A percentile compares a stretch with the other conserved stretches of the same genome.
These are phyloP conservation scores for Selaginella tamariscina DNA, from an alignment of 75 land plant genomes.

Conservation along the genomic window DNA sequence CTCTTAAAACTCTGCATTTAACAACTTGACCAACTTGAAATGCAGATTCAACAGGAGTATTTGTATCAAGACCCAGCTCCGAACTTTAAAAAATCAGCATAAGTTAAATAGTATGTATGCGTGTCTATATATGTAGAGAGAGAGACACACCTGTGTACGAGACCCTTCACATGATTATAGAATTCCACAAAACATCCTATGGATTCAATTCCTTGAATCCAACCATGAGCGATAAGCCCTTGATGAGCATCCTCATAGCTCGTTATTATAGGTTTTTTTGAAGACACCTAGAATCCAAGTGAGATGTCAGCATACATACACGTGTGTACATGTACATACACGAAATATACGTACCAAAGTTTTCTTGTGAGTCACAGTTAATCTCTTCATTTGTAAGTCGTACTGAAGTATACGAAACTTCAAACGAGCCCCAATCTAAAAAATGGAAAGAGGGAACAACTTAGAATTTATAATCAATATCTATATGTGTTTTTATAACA, in stretches of 20 bases:
- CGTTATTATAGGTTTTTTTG: slow-evolving; percentile 54
- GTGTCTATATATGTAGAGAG: too few species aligned
- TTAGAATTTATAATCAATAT: too few species aligned
- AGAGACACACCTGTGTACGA: slow-evolving; percentile 77
- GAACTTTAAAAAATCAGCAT: slow-evolving; percentile 31
- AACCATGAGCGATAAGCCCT: slow-evolving; percentile 84
- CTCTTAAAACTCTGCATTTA: slow-evolving; percentile 62
- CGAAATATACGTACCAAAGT: slow-evolving; percentile 47
- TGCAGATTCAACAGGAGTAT: slow-evolving; percentile 38
- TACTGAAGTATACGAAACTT: slow-evolving; percentile 73
- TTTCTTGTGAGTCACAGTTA: slow-evolving; percentile 81
- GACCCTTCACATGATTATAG: slow-evolving; percentile 86
- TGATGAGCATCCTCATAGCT: slow-evolving; percentile 85
- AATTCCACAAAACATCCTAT: slow-evolving; percentile 94
- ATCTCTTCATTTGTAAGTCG: slow-evolving; percentile 54
- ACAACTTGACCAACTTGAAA: slow-evolving; percentile 87
- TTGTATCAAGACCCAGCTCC: slow-evolving; percentile 69
- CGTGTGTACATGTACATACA: not conserved
- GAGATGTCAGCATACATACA: not conserved
- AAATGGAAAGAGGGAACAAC: too few species aligned
- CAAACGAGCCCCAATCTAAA: slow-evolving; percentile 72
- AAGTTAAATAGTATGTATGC: not conserved
- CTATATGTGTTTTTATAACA: not conserved
- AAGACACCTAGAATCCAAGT: slow-evolving; percentile 44
- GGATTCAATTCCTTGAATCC: slow-evolving; percentile 76